Base-by-base conservation (phyloP, 2,329 filamentous ascomycete genomes). In the Alternaria viburni region DNA sequence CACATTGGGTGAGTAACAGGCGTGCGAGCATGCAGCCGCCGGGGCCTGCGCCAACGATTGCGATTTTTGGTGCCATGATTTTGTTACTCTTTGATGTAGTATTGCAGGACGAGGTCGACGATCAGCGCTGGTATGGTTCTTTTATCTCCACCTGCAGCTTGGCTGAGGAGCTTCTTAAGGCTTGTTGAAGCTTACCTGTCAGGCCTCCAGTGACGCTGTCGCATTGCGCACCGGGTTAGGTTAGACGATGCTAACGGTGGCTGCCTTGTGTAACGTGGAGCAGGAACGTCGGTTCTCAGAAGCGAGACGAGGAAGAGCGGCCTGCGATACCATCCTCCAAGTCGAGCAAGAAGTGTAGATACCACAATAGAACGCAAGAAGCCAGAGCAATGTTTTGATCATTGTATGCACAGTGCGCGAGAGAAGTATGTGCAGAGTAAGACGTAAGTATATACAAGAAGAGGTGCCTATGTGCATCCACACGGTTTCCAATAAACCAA, bases 1-100 rank as follows among this genome's bases (percentile, higher is more conserved):
- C 76, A 4, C 43, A 13, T 59, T 81, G 76, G 11, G 80, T 71
- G 50, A 83, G 78, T 6, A 89, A 80, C 15, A 89, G 81, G 12
- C 85, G 83, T 12, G 85, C 86, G 4, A 88, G 78, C 66, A 83
- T 84, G 66, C 83, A 83, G 63, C 85, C 84, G 6, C 77, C 77
- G n/a, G 79, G 81, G 4, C 81, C 80, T 21, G 71, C 78, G 25
- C 80, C 80, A 45, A 81, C 69, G 41, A 81, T 80, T 36, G 79
- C 79, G 30, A 81, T 80, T 47, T 71, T 73, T 17, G 71, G 73
- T 19, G 63, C 13, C 65, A 68, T 68, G 6, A 10, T 9, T 25
- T 15, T 30, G 5, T 26, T 41, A 28, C 13, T 26, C 17, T 21
- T n/a, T 5, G 15, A n/a, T 17, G 41, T 55, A 36, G 32, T 36